A percentile compares a stretch with the other conserved stretches of the same genome.
Conservation (phyloP, 2,329 filamentous ascomycete genomes). For the Fusarium aywerte region DNA sequence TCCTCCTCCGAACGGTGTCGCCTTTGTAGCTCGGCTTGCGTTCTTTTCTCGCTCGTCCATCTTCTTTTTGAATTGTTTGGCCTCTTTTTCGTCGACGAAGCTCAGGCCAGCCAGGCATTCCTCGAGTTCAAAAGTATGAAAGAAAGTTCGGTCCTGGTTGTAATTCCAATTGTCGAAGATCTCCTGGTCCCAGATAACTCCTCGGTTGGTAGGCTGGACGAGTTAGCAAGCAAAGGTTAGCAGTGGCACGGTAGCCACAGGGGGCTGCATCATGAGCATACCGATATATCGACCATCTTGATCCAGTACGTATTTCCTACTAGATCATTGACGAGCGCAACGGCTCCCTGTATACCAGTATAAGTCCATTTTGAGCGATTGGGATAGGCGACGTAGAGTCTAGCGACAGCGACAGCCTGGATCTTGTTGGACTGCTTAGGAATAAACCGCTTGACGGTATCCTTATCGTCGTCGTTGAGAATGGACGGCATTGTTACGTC, state of each 20-base stretch:
- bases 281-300: slow-evolving; percentile 96
- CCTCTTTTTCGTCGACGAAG: slow-evolving; percentile 97
- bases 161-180: slow-evolving; percentile 95
- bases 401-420: slow-evolving; percentile 91
- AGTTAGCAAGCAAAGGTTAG: slow-evolving; percentile 30
- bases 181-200: slow-evolving; percentile 97
- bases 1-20: slow-evolving; percentile 76
- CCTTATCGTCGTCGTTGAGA: slow-evolving; percentile 92
- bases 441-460: slow-evolving; percentile 92
- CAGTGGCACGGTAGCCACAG: neutral
- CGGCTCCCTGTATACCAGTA: slow-evolving; percentile 90
- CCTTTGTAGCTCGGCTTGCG: slow-evolving; percentile 85
- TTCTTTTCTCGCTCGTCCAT: slow-evolving; percentile 97
- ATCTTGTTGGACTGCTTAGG: slow-evolving; percentile 98
- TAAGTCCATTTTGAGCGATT: slow-evolving; percentile 89
- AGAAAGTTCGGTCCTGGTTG: slow-evolving; percentile 97
- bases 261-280: slow-evolving; percentile 54
- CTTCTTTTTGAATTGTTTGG: slow-evolving; percentile 96
- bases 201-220: slow-evolving; percentile 75
- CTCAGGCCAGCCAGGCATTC: slow-evolving; percentile 90
- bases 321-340: slow-evolving; percentile 90
- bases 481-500: slow-evolving; percentile 68
- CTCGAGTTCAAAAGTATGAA: slow-evolving; percentile 96
- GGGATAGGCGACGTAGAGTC: slow-evolving; percentile 92
- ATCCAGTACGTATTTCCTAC: slow-evolving; percentile 97